Base-by-base conservation (phyloP, 352 stramenopile genomes). In the Phytophthora agathidicida region DNA sequence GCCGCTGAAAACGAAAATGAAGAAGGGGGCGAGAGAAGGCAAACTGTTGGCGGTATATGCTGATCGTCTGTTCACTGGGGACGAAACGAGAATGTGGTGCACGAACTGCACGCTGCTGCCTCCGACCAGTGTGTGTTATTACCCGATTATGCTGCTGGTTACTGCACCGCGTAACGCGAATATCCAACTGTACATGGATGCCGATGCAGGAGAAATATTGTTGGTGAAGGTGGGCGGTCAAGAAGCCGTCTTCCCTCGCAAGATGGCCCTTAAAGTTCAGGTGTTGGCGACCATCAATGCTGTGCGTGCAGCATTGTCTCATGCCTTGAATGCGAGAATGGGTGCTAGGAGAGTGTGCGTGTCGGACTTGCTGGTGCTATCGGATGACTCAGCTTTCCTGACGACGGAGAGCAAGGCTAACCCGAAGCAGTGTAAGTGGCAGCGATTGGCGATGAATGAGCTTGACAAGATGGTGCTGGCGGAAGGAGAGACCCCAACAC, bases 71-170 rank as follows among this genome's bases (percentile, higher is more conserved):
- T 90, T 88, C 36, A 92, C 79, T 6, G 86, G 86, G n/a, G 75
- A 89, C 43, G 84, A 91, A 39, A 86, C 80, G 37, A 76, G 59
- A 31, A 90, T 95, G 78, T 86, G 86, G 53, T 90, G 83, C 60
- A 80, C 66, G 41, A 91, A 92, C 46, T 91, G 78, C 45, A 95
- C 86, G 30, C 55, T 95, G 32, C 48, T 95, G 26, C 86, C 86
- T 7, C 77, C 83, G 8, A 71, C 75, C 26, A 73, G 62, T 6
- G 35, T 77, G 16, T 66, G 67, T 3, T 95, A 92, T 57, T 88
- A 87, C 20, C 71, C 83, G 8, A 77, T 86, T 22, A 61, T 91
- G 67, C 26, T 84, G 38, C 43, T 88, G 5, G 60, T 84, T 22
- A 71, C 70, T 46, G 73, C 73, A 28, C 71, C 69, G 9, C 57